Conservation (phyloP, 139 green algal genomes). For the Monoraphidium neglectum region DNA sequence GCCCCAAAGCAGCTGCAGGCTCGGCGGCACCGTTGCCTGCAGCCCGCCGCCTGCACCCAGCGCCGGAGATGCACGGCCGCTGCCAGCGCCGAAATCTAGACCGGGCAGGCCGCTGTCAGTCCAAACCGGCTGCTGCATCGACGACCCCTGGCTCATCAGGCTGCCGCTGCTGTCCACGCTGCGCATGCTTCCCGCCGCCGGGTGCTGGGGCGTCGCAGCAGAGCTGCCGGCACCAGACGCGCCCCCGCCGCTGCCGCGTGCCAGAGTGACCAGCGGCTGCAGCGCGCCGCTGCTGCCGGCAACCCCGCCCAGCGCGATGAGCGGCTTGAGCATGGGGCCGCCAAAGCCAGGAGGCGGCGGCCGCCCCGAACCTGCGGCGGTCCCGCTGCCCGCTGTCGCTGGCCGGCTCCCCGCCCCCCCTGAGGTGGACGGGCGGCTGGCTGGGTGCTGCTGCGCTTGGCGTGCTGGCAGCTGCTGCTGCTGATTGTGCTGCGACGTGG, state of each 20-base stretch:
- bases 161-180: conserved; percentile 32
- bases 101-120: conserved; percentile 22
- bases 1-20: conserved; percentile 33
- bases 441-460: not conserved
- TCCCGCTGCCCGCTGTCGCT: not conserved
- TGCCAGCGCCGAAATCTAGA: conserved; percentile 10
- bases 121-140: conserved; percentile 19
- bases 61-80: not conserved
- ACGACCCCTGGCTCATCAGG: conserved; percentile 23
- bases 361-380: not conserved
- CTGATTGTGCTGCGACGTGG: not conserved
- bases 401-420: not conserved
- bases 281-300: not conserved
- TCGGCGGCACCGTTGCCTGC: conserved; percentile 3
- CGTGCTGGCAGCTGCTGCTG: not conserved
- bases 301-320: not conserved
- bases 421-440: not conserved
- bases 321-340: not conserved
- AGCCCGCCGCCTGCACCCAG: not conserved
- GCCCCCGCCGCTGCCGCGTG: not conserved
- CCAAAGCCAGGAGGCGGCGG: conserved; percentile 28
- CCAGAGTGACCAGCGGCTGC: not conserved
- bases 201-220: not conserved
- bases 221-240: not conserved
- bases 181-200: conserved; percentile 20